These are phyloP conservation scores for Pyrenula aspistea DNA, from an alignment of 495 filamentous ascomycete genomes.

Conservation along the genomic window DNA sequence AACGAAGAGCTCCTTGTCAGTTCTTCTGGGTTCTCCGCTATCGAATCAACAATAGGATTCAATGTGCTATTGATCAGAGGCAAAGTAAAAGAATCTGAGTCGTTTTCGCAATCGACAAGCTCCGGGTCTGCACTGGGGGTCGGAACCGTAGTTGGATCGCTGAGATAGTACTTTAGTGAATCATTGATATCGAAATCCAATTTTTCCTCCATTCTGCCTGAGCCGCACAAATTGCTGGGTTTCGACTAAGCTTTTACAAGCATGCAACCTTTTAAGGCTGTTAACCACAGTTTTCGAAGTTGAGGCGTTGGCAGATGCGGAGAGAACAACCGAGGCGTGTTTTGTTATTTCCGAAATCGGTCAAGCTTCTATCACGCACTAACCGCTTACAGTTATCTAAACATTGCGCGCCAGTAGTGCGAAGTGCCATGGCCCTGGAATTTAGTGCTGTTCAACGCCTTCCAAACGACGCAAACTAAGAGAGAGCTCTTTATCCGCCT, in stretches of 20 bases:
- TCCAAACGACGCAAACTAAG: too few species aligned
- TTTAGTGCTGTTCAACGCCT: too few species aligned
- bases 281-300: too few species aligned
- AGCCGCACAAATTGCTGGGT: too few species aligned
- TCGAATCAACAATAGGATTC: conserved; percentile 86
- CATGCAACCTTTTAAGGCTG: too few species aligned
- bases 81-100: conserved; percentile 69
- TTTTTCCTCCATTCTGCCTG: conserved; percentile 52
- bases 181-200: conserved; percentile 90
- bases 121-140: conserved; percentile 80
- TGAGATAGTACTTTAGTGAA: conserved; percentile 88
- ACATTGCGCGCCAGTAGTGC: background rate
- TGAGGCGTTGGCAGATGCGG: background rate
- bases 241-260: too few species aligned
- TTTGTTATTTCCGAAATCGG: background rate
- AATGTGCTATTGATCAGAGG: conserved; percentile 71
- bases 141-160: conserved; percentile 69
- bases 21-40: conserved; percentile 83
- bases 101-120: conserved; percentile 82
- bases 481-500: too few species aligned
- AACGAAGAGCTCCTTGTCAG: conserved; percentile 66
- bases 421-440: too few species aligned
- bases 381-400: background rate
- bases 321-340: background rate
- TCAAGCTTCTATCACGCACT: background rate